Evolutionary conservation across 495 filamentous ascomycete species (phyloP), one percentile per base, ranked within the genome.

Genomic region (Neurospora sublineolata): DNA sequence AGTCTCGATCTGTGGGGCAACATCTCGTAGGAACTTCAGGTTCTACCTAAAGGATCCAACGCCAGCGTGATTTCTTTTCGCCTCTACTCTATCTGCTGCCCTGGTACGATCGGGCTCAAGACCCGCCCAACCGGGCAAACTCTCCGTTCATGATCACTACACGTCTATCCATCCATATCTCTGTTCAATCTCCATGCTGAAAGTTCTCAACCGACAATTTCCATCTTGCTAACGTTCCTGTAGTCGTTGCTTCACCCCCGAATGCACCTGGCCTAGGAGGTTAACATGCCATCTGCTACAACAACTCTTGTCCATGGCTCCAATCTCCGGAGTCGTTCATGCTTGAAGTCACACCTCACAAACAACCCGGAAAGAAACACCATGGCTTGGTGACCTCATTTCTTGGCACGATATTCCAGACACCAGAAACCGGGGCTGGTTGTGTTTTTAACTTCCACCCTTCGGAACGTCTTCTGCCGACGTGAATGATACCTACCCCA

Each of bases 161-260:
- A 11, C 1, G 10, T 52, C 20, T 52, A 23, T 12, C 52, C 52
- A 60, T 30, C 12, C 52, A 3, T 33, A 7, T 16, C 6, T 33
- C 0, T 16, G 52, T 2, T 18, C 27, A 9, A 3, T 1, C 0
- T 30, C 0, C 52, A 33, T 30, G 4, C 14, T 1, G 10, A 33
- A 33, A 18, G 27, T 60, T 18, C 12, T 8, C 5, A 3, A 1
- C 0, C 27, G 0, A 16, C 0, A 8, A 4, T 16, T 0, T 18
- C 8, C 52, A 33, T 33, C 27, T 0, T 0, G 23, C 12, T 0
- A 16, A 27, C 14, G 52, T 0, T 9, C 6, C 27, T 16, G 12
- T 3, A 0, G 0, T 16, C 0, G 27, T 18, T 27, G 23, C 0
- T 14, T 6, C 0, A 27, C 3, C 23, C n/a, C 44, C 10, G 44